phyloP scores from a whole-genome alignment of 495 filamentous ascomycete species.

The Halenospora varia region DNA sequence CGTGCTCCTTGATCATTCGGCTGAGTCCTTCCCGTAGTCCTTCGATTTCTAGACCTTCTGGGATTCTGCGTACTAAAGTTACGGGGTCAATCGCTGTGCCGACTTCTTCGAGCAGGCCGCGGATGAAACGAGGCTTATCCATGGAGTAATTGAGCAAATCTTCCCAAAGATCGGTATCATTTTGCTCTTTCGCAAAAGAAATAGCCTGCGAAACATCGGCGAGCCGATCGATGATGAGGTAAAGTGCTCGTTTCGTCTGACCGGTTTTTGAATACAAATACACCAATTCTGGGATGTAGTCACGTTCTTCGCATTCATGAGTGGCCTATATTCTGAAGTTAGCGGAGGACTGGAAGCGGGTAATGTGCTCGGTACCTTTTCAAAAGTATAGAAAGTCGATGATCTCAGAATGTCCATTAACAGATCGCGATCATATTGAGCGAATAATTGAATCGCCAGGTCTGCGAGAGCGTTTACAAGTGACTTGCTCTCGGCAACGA shows the following conservation, averaged over 20 bases:
- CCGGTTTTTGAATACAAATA: conserved; percentile 93
- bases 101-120: conserved; percentile 86
- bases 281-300: conserved; percentile 85
- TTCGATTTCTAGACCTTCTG: conserved; percentile 85
- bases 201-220: conserved; percentile 89
- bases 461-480: conserved; percentile 84
- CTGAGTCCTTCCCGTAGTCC: conserved; percentile 80
- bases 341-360: background rate
- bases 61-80: conserved; percentile 83
- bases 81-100: conserved; percentile 90
- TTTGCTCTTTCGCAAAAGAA: conserved; percentile 85
- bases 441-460: conserved; percentile 79
- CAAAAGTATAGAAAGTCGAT: conserved; percentile 79
- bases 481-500: conserved; percentile 59
- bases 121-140: conserved; percentile 94
- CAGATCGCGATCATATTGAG: conserved; percentile 70
- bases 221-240: conserved; percentile 84
- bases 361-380: conserved; percentile 39
- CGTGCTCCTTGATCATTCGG: conserved; percentile 86
- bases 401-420: conserved; percentile 84
- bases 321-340: conserved; percentile 49
- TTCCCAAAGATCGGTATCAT: conserved; percentile 89
- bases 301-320: conserved; percentile 68
- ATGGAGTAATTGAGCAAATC: conserved; percentile 92
- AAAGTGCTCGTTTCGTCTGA: conserved; percentile 83